Evolutionary conservation across 1,284 basidiomycete genomes (phyloP).

Genomic region (Taiwanofungus camphoratus): DNA sequence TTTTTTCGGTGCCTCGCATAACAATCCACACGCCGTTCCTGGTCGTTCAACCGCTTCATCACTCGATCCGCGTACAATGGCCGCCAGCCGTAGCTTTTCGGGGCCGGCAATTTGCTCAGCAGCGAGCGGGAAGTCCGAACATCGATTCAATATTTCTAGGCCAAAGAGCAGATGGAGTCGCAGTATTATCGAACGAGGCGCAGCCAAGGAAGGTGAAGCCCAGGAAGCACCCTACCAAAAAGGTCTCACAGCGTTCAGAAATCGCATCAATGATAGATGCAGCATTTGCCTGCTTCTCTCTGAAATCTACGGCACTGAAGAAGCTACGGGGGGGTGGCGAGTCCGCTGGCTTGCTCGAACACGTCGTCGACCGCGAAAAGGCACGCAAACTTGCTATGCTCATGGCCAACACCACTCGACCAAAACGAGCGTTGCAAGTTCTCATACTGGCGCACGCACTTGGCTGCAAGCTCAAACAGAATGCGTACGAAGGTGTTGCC

Average conservation of each 20-base stretch:
- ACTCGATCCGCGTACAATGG: slow-evolving; percentile 15
- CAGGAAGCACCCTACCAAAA: neutral
- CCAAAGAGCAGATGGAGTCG: neutral
- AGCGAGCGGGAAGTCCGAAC: neutral
- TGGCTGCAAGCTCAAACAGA: slow-evolving; percentile 44
- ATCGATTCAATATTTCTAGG: neutral
- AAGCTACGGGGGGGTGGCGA: neutral
- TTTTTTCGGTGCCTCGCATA: slow-evolving; percentile 14
- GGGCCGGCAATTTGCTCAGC: neutral
- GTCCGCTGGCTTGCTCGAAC: slow-evolving; percentile 19
- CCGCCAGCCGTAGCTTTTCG: slow-evolving; percentile 15
- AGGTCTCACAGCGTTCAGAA: neutral
- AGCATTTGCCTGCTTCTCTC: slow-evolving; percentile 6
- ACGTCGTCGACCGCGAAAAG: slow-evolving; percentile 32
- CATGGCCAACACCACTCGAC: slow-evolving; percentile 36
- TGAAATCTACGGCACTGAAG: slow-evolving; percentile 1
- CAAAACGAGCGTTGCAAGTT: slow-evolving; percentile 36
- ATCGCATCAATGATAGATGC: slow-evolving; percentile 11
- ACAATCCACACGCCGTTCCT: slow-evolving; percentile 12
- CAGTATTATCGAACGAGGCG: neutral
- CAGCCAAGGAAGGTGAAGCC: neutral
- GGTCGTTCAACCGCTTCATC: slow-evolving; percentile 15
- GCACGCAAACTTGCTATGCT: slow-evolving; percentile 38
- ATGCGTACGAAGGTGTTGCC: slow-evolving; percentile 53
- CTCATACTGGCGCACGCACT: slow-evolving; percentile 43